Evolutionary conservation across 164 flowering plant genomes (phyloP), one percentile per base, ranked within the genome.

Genomic region (Protea cynaroides): DNA sequence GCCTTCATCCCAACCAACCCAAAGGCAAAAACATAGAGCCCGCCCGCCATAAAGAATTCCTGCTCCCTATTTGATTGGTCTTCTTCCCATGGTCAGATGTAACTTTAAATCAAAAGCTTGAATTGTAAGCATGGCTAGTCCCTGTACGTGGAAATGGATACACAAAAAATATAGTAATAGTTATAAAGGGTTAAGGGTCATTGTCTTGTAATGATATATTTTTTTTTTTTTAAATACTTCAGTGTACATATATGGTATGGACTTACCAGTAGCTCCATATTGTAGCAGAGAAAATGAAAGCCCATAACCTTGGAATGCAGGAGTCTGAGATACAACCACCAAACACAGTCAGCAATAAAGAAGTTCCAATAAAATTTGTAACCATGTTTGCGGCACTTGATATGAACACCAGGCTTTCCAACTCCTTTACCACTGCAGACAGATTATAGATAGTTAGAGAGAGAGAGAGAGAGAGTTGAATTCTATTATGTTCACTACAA

Each of bases 331-430:
- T 69, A 59, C 71, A 75, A 34, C 79, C 83, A 0, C 76, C 79
- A 55, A 80, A 54, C 13, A 77, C 14, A 7, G 74, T 65, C 36
- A 76, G 71, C 47, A 72, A 24, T 56, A 72, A 69, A 21, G 68
- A 40, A 44, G 78, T 80, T 15, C 71, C 81, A 72, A 71, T 69
- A 61, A 69, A 80, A 63, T 80, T 80, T 52, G 79, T 80, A 8
- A 75, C 74, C 75, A 66, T 73, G 65, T 80, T 80, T 25, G 65
- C 60, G 0, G 79, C 79, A 68, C 67, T 71, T 58, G 78, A 66
- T 29, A 77, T 17, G 71, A 77, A 73, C 66, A 75, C 83, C 81
- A 80, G 61, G 65, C 75, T 80, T 53, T 80, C 79, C 60, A 80
- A 46, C 5, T 53, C 52, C 50, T 68, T 70, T 19, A 64, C 72